These are phyloP conservation scores for Panicum hallii DNA, from an alignment of 202 grass and related monocot species.

Conservation along the genomic window DNA sequence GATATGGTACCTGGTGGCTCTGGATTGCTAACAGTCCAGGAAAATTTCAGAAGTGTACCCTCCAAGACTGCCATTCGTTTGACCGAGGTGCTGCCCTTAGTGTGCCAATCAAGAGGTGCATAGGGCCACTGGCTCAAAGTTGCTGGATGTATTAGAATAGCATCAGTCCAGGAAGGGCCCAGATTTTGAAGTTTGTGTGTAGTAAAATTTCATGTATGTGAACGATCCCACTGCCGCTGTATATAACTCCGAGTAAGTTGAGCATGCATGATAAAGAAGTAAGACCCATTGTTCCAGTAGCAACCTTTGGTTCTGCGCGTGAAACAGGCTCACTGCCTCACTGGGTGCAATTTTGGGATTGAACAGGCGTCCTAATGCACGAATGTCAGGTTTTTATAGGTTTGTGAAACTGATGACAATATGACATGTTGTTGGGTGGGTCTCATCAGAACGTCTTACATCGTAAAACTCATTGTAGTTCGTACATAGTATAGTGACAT, in stretches of 20 bases:
- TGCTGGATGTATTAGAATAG: not conserved
- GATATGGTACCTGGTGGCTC: conserved; percentile 12
- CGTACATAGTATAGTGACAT: not conserved
- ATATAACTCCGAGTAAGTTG: conserved; percentile 22
- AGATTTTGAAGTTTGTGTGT: conserved; percentile 22
- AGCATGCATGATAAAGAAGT: not conserved
- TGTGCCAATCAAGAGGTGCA: not conserved
- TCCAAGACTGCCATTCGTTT: not conserved
- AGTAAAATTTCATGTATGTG: conserved; percentile 9
- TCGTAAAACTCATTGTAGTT: not conserved
- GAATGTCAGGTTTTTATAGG: not conserved
- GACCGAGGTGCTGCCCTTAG: not conserved
- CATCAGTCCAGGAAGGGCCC: not conserved
- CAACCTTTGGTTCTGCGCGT: not conserved
- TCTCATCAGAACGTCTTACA: not conserved
- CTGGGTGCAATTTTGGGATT: not conserved
- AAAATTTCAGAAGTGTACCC: not conserved
- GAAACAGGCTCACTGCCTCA: not conserved
- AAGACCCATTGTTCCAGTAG: conserved; percentile 1
- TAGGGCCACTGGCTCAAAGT: not conserved
- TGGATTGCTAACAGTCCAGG: not conserved
- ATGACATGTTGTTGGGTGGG: not conserved
- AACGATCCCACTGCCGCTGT: not conserved
- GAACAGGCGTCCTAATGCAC: not conserved
- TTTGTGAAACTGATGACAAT: not conserved